Percentiles rank a stretch among this genome's conserved stretches.
Conservation (phyloP, 176 grass and related monocot genomes). For the Rhynchospora breviuscula region DNA sequence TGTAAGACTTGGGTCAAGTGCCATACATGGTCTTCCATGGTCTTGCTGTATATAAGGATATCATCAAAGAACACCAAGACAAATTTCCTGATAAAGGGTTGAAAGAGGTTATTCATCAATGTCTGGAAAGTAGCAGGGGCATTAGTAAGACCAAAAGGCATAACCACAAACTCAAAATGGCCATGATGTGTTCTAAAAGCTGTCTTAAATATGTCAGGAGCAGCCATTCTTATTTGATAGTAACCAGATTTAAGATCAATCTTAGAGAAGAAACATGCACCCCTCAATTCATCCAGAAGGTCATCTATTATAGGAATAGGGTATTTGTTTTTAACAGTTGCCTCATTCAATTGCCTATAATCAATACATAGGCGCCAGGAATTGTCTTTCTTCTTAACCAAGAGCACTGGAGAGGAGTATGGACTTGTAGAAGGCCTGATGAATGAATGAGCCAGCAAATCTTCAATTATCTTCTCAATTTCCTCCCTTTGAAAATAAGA, state of each 20-base stretch:
- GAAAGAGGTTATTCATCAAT: neutral
- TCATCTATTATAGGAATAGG: too few species aligned
- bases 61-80: neutral
- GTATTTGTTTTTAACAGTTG: too few species aligned
- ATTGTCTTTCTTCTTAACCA: too few species aligned
- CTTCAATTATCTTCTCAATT: neutral
- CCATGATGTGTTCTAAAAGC: neutral
- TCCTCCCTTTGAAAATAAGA: neutral
- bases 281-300: too few species aligned
- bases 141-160: neutral
- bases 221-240: neutral
- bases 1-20: neutral
- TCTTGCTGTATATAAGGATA: neutral
- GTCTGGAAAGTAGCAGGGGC: neutral
- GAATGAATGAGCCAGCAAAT: neutral
- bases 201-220: neutral
- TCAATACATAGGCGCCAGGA: too few species aligned
- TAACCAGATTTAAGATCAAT: neutral
- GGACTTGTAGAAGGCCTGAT: too few species aligned
- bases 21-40: neutral
- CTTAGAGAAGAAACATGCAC: neutral
- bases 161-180: neutral
- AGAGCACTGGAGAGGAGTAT: too few species aligned
- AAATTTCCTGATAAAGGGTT: neutral
- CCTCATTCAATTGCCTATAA: too few species aligned